phyloP scores from a whole-genome alignment of 2,329 filamentous ascomycete species.

The Gaeumannomyces tritici region DNA sequence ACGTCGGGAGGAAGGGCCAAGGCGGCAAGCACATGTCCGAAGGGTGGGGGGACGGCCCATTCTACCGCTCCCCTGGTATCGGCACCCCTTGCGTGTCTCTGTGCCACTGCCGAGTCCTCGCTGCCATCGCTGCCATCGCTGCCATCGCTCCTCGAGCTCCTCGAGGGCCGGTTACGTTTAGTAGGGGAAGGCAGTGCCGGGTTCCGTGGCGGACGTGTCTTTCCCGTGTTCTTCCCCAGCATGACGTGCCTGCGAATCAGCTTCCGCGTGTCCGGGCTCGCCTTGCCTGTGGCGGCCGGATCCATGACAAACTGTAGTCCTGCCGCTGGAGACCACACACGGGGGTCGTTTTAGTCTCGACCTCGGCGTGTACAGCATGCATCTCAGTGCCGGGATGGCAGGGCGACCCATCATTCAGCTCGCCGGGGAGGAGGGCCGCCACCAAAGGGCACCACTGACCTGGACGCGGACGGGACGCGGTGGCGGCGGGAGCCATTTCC shows the following conservation, averaged over 20 bases:
- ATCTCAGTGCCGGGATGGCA: background rate
- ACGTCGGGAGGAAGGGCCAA: background rate
- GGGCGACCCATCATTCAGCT: too few species aligned
- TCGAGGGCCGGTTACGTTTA: background rate
- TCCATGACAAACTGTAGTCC: conserved; percentile 19
- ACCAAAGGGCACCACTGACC: background rate
- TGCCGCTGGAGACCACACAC: background rate
- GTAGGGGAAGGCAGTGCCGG: background rate
- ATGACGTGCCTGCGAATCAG: conserved; percentile 30
- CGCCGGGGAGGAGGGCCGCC: too few species aligned
- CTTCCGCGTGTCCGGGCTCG: conserved; percentile 20
- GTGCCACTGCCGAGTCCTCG: background rate
- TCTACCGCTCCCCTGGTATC: background rate
- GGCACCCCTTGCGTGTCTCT: too few species aligned
- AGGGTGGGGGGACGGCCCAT: background rate
- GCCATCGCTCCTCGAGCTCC: background rate
- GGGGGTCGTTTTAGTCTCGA: background rate
- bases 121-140: too few species aligned
- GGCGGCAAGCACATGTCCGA: background rate
- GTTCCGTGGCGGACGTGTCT: background rate
- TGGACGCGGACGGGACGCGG: background rate
- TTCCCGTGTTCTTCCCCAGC: conserved; percentile 29
- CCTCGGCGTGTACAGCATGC: background rate
- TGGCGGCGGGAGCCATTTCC: background rate
- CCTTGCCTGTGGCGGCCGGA: conserved; percentile 11